Evolutionary conservation across 2,329 filamentous ascomycete species (phyloP).

Genomic region (Fusarium irregulare): DNA sequence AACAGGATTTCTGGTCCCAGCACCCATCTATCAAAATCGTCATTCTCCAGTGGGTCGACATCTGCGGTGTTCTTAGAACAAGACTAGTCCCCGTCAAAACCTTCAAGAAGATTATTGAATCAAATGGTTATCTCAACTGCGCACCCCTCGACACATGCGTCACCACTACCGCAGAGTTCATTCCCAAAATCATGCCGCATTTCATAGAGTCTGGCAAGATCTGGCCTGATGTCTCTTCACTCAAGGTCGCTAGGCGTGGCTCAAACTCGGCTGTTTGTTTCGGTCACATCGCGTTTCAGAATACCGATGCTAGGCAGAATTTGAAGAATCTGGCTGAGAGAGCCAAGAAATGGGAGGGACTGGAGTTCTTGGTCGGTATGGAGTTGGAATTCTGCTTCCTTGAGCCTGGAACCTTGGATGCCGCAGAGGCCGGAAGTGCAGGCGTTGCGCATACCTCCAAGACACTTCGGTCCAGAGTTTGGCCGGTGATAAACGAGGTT

Average conservation of each 20-base stretch:
- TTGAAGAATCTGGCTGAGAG: neutral
- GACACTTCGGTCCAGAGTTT: neutral
- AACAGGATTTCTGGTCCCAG: neutral
- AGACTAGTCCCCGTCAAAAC: neutral
- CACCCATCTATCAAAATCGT: neutral
- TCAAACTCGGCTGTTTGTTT: conserved; percentile 3
- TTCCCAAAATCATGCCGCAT: neutral
- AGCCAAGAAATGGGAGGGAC: neutral
- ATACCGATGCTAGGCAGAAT: neutral
- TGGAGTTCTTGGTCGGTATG: neutral
- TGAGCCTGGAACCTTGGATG: neutral
- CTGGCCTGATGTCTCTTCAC: neutral
- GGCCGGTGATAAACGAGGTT: neutral
- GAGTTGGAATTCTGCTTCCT: conserved; percentile 18
- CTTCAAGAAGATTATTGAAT: neutral
- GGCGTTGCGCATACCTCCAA: neutral
- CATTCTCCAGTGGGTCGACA: conserved; percentile 19
- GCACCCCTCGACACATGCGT: conserved; percentile 12
- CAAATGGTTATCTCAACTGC: neutral
- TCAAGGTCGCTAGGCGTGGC: neutral
- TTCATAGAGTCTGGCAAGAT: conserved; percentile 1
- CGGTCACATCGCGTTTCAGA: neutral
- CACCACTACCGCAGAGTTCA: neutral
- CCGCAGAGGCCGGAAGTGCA: neutral
- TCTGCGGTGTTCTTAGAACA: neutral